Evolutionary conservation across 176 grass and related monocot genomes (phyloP).

Genomic region (Themeda triandra): DNA sequence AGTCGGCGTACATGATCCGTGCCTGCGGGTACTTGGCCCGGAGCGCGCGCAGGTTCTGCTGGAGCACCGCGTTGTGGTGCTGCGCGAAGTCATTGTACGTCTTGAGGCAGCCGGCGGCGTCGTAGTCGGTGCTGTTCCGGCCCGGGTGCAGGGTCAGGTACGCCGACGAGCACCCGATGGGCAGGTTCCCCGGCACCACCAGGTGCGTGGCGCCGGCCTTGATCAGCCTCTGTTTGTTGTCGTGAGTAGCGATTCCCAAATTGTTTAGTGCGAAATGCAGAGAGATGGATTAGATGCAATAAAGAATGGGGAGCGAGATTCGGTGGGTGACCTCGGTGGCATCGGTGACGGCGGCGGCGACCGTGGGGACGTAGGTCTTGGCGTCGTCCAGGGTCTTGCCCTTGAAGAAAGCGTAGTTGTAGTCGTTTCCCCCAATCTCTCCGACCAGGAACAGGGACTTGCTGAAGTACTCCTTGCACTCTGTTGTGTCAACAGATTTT

Average conservation of each 20-base stretch:
- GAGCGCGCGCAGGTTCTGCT: constrained; percentile 42
- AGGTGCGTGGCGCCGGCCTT: constrained; percentile 64
- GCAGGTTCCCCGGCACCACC: constrained; percentile 84
- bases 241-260: background rate
- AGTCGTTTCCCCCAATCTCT: constrained; percentile 89
- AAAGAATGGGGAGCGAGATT: background rate
- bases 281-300: background rate
- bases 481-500: constrained; percentile 1
- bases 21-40: constrained; percentile 55
- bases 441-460: constrained; percentile 74
- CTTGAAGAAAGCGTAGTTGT: constrained; percentile 79
- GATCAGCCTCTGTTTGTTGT: constrained; percentile 60
- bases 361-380: constrained; percentile 62
- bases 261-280: background rate
- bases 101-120: constrained; percentile 57
- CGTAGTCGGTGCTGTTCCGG: constrained; percentile 56
- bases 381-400: constrained; percentile 70
- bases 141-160: constrained; percentile 69
- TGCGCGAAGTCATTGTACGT: constrained; percentile 72
- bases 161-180: constrained; percentile 78
- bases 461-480: constrained; percentile 70
- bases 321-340: constrained; percentile 52
- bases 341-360: constrained; percentile 45
- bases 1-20: constrained; percentile 81
- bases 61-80: constrained; percentile 76